A percentile compares a stretch with the other conserved stretches of the same genome.
phyloP scores from a whole-genome alignment of 352 stramenopile species.

The Globisporangium solare region DNA sequence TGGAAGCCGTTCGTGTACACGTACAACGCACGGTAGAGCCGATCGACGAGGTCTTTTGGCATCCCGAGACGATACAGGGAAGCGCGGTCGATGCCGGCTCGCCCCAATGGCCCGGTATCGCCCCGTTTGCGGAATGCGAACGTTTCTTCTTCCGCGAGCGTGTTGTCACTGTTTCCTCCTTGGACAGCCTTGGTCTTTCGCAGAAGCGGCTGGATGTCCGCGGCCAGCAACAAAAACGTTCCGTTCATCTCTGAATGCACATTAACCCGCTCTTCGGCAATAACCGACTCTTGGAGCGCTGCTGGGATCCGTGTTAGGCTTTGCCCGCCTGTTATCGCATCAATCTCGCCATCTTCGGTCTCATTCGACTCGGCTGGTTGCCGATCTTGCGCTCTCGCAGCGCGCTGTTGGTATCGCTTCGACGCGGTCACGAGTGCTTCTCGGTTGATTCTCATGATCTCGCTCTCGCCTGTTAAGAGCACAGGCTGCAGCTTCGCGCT shows the following conservation, averaged over 20 bases:
- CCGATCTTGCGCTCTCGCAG: slow-evolving; percentile 3
- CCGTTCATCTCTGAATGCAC: slow-evolving; percentile 55
- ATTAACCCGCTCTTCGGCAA: slow-evolving; percentile 82
- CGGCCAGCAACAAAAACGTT: slow-evolving; percentile 43
- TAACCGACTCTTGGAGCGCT: slow-evolving; percentile 54
- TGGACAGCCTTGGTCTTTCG: slow-evolving; percentile 20
- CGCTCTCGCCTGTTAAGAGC: slow-evolving; percentile 55
- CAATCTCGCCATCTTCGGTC: neutral
- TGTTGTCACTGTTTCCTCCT: slow-evolving; percentile 24
- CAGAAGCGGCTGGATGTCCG: slow-evolving; percentile 39
- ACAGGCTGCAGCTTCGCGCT: slow-evolving; percentile 47
- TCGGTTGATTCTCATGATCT: slow-evolving; percentile 70
- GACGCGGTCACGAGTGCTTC: slow-evolving; percentile 27
- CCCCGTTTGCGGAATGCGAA: slow-evolving; percentile 43
- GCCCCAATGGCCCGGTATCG: slow-evolving; percentile 34
- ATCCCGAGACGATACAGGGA: slow-evolving; percentile 73
- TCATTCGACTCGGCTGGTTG: neutral
- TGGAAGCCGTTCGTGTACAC: slow-evolving; percentile 85
- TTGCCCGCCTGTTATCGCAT: neutral
- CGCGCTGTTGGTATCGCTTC: slow-evolving; percentile 15
- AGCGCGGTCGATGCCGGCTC: slow-evolving; percentile 64
- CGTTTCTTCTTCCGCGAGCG: slow-evolving; percentile 28
- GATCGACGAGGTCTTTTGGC: slow-evolving; percentile 72
- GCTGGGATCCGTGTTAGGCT: slow-evolving; percentile 22
- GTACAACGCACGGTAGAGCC: slow-evolving; percentile 76